Evolutionary conservation across 2,329 filamentous ascomycete species (phyloP), one percentile per base, ranked within the genome.

Genomic region (Cordyceps cateniannulata): DNA sequence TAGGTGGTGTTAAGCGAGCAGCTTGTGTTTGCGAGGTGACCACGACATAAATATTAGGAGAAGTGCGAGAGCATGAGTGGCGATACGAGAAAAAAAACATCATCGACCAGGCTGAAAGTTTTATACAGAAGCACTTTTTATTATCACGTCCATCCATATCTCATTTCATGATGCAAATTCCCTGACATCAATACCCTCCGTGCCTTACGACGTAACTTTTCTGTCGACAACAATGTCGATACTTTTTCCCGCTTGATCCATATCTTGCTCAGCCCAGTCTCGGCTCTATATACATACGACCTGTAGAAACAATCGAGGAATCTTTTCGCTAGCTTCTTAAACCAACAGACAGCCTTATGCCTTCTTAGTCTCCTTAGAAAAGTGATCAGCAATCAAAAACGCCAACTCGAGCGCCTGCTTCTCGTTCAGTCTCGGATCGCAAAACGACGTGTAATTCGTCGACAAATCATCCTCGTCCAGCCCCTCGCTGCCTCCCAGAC

Each of bases 401-500:
- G 95, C 93, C 72, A 98, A 75, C 78, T 99, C 95, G 16, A 99
- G 81, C 1, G 95, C 93, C 79, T 99, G 95, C 78, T 98, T 97
- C 81, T 98, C 95, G 71, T 99, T 99, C 66, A 99, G 77, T 25
- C 95, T 79, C 5, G 95, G 95, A 73, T 99, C 95, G 73, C 95
- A 99, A 79, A 93, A 98, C 42, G 89, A 96, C 5, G 92, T 96
- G 75, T 99, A 99, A 69, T 96, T 93, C 65, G 91, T 84, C 2
- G 88, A 88, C 68, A 99, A 73, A 70, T 97, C 93, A 64, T 95
- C 90, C 73, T 98, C 95, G 40, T 84, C 90, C 62, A 98, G 77
- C 0, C 89, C 90, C 70, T 91, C 91, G 64, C 91, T 93, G 22
- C 95, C 95, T 61, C 95, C 92, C 0, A 96, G 84, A 69, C 95